Evolutionary conservation across 148 eudicot genomes (phyloP).

Genomic region (Heliosperma pusillum): DNA sequence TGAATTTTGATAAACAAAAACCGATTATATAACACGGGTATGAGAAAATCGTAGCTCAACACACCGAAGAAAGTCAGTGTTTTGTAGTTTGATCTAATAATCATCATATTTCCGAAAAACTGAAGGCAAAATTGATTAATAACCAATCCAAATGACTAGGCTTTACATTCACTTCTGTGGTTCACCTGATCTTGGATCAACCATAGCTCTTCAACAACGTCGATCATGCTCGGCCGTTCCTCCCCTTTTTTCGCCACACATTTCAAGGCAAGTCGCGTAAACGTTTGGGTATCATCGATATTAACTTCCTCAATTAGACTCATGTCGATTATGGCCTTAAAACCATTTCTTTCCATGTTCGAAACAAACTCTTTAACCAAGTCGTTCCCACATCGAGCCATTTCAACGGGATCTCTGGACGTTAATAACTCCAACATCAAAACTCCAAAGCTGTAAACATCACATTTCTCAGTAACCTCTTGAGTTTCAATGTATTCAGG

Average conservation of each 20-base stretch:
- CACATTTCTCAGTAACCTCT: slow-evolving; percentile 35
- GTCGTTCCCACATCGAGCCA: slow-evolving; percentile 13
- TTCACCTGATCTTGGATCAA: background rate
- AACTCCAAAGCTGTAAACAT: slow-evolving; percentile 35
- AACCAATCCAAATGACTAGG: no score
- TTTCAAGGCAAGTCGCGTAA: slow-evolving; percentile 23
- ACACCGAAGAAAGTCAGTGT: no score
- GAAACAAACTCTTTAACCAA: slow-evolving; percentile 28
- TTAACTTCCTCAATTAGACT: slow-evolving; percentile 10
- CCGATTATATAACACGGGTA: no score
- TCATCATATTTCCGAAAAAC: no score
- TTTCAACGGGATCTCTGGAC: slow-evolving; percentile 8
- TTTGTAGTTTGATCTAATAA: no score
- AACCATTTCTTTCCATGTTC: slow-evolving; percentile 6
- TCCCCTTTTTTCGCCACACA: slow-evolving; percentile 28
- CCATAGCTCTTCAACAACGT: slow-evolving; percentile 21
- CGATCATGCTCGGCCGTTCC: slow-evolving; percentile 30
- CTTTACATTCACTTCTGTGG: background rate
- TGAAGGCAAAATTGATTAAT: no score
- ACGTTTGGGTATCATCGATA: slow-evolving; percentile 9
- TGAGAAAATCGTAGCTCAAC: no score
- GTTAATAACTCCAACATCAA: slow-evolving; percentile 29
- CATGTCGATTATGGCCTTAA: slow-evolving; percentile 21
- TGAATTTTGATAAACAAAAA: no score
- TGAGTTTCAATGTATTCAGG: slow-evolving; percentile 27